Evolutionary conservation across 2,329 filamentous ascomycete genomes (phyloP).

Genomic region (Calonectria pteridis): DNA sequence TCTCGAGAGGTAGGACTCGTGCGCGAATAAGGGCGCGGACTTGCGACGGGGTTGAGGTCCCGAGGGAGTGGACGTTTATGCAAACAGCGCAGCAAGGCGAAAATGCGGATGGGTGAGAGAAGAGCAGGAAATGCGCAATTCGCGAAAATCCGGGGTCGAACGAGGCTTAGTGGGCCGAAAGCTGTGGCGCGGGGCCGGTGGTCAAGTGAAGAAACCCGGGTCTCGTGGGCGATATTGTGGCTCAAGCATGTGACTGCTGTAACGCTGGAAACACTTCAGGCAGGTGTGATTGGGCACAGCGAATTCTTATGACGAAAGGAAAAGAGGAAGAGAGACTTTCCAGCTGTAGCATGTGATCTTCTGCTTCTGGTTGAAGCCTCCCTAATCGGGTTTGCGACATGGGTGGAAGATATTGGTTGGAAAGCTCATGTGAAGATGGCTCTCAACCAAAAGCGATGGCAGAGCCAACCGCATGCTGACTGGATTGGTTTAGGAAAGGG

Average conservation of each 20-base stretch:
- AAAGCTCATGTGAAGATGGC: neutral
- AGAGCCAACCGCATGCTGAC: constrained; percentile 7
- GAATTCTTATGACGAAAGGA: neutral
- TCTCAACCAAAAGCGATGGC: neutral
- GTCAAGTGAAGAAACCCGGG: constrained; percentile 16
- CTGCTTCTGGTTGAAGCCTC: neutral
- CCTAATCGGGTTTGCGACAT: neutral
- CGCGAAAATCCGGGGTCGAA: constrained; percentile 43
- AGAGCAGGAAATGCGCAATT: constrained; percentile 32
- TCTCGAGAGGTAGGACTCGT: neutral
- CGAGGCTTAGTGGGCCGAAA: constrained; percentile 29
- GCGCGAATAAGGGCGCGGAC: neutral
- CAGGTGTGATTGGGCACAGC: neutral
- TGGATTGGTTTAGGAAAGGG: neutral
- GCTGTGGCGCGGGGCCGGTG: constrained; percentile 31
- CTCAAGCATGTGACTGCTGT: constrained; percentile 1
- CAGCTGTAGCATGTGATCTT: constrained; percentile 10
- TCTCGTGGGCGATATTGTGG: constrained; percentile 16
- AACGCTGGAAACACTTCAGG: neutral
- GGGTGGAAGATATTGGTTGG: neutral
- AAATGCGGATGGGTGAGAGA: constrained; percentile 30
- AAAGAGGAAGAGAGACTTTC: neutral
- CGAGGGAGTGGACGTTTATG: constrained; percentile 17
- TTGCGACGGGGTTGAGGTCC: constrained; percentile 6
- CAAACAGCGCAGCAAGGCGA: constrained; percentile 13